Conservation (phyloP, 345 rosid genomes). For the Pistacia atlantica region DNA sequence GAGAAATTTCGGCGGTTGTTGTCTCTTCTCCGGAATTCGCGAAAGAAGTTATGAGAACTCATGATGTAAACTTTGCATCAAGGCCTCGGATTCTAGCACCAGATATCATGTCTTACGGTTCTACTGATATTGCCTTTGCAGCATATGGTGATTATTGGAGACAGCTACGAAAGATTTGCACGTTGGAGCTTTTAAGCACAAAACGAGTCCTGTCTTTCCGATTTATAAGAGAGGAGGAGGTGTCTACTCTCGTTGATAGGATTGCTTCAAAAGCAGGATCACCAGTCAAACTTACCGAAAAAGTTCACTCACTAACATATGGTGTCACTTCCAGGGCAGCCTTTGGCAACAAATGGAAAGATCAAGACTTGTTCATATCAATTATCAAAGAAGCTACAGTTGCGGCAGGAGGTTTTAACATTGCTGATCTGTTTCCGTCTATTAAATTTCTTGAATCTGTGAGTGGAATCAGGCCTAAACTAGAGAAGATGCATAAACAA, state of each 20-base stretch:
- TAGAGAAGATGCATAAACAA: no score
- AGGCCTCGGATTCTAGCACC: constrained; percentile 23
- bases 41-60: constrained; percentile 32
- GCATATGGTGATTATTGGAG: constrained; percentile 22
- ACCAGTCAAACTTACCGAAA: constrained; percentile 2
- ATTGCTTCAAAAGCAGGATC: neutral
- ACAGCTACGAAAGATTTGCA: constrained; percentile 7
- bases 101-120: neutral
- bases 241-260: neutral
- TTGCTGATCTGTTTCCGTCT: no score
- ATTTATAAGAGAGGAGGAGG: constrained; percentile 24
- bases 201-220: constrained; percentile 14
- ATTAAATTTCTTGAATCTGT: no score
- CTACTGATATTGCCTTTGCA: constrained; percentile 6
- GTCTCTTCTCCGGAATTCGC: constrained; percentile 36
- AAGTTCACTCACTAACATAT: neutral
- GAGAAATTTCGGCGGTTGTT: constrained; percentile 24
- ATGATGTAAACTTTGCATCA: constrained; percentile 29
- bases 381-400: no score
- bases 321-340: constrained; percentile 10
- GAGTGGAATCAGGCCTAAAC: no score
- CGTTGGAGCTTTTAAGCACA: neutral
- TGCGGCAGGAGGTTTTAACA: no score
- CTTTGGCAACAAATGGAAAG: neutral
- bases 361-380: no score